Evolutionary conservation across 2,329 filamentous ascomycete species (phyloP).

Genomic region (Botryotinia narcissicola): DNA sequence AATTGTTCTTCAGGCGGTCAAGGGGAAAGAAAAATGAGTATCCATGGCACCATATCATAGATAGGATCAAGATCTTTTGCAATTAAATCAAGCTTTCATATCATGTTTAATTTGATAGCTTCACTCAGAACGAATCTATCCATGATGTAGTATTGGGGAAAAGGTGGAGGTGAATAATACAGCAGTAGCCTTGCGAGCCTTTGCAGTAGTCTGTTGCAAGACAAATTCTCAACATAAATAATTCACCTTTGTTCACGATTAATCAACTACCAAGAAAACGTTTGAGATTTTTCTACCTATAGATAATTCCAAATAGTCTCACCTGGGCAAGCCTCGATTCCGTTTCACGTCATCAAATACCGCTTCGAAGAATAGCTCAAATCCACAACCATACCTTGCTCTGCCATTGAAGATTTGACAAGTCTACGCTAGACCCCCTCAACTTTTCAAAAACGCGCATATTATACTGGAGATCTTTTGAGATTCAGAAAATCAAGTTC

Average conservation of each 20-base stretch:
- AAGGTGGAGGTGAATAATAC: background rate
- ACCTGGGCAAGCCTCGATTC: background rate
- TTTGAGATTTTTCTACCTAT: background rate
- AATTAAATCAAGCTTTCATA: background rate
- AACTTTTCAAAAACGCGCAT: background rate
- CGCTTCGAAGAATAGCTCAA: background rate
- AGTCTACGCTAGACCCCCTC: background rate
- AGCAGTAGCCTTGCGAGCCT: background rate
- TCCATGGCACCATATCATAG: background rate
- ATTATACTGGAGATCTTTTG: background rate
- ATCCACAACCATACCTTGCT: background rate
- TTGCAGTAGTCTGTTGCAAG: background rate
- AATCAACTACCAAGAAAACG: no score
- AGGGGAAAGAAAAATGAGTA: background rate
- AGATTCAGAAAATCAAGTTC: background rate
- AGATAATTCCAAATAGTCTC: background rate
- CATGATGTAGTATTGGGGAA: no score
- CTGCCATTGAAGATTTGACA: background rate
- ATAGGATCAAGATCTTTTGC: background rate
- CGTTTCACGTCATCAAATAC: background rate
- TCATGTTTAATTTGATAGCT: background rate
- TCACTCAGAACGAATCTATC: background rate
- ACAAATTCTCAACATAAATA: background rate
- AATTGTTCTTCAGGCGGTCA: background rate
- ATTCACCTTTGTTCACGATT: background rate